Conservation (phyloP, 371 early-diverging fungal species). For the Syncephalis plumigaleata region DNA sequence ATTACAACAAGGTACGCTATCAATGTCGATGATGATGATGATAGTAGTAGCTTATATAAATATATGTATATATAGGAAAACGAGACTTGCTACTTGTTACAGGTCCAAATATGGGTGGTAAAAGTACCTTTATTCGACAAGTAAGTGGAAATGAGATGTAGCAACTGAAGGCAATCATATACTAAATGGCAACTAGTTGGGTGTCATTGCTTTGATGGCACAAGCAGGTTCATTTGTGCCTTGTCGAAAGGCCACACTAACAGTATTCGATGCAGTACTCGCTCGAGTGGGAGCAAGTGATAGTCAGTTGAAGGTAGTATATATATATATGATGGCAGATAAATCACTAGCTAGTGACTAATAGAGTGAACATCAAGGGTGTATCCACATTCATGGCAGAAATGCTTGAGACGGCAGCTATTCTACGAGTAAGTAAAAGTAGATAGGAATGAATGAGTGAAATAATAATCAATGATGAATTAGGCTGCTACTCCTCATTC, state of each 20-base stretch:
- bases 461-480: neutral
- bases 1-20: slow-evolving; percentile 44
- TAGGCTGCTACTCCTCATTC: slow-evolving; percentile 68
- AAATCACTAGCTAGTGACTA: too few relatives aligned
- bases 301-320: slow-evolving; percentile 46
- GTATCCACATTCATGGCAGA: slow-evolving; percentile 99
- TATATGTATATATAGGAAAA: slow-evolving; percentile 14
- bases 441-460: neutral
- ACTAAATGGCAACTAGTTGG: slow-evolving; percentile 27
- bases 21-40: too few relatives aligned
- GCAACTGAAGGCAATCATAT: neutral
- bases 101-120: slow-evolving; percentile 96
- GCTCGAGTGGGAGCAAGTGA: slow-evolving; percentile 97
- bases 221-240: slow-evolving; percentile 98
- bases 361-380: slow-evolving; percentile 21
- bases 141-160: slow-evolving; percentile 22
- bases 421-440: slow-evolving; percentile 49
- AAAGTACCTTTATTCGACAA: slow-evolving; percentile 93
- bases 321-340: too few relatives aligned
- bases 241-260: slow-evolving; percentile 58
- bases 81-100: slow-evolving; percentile 65
- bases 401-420: slow-evolving; percentile 95
- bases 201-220: slow-evolving; percentile 90
- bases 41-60: neutral
- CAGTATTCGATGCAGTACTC: slow-evolving; percentile 83